These are phyloP conservation scores for Trebouxia sp. DNA, from an alignment of 139 green algal species.

Conservation along the genomic window DNA sequence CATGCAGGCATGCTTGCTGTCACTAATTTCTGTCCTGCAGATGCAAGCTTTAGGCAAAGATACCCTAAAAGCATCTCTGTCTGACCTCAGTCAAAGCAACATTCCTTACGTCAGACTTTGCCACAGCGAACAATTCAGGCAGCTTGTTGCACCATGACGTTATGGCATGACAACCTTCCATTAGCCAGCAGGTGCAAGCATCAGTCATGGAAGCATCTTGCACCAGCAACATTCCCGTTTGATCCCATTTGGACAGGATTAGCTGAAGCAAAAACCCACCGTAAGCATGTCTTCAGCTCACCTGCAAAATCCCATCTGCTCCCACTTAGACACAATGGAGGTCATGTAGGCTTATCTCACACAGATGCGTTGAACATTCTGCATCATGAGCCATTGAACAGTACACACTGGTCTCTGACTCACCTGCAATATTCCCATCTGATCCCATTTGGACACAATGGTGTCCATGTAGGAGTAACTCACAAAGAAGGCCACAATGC, in stretches of 20 bases:
- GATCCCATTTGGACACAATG: conserved; percentile 92
- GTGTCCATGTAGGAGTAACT: conserved; percentile 98
- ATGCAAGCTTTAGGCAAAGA: too few species aligned
- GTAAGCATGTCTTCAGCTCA: not conserved
- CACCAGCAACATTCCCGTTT: conserved; percentile 88
- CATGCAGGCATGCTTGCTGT: too few species aligned
- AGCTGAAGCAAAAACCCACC: not conserved
- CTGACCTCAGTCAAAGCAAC: too few species aligned
- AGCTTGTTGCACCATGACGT: not conserved
- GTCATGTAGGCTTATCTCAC: conserved; percentile 90
- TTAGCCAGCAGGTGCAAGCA: too few species aligned
- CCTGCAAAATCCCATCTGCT: not conserved
- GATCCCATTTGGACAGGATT: conserved; percentile 60
- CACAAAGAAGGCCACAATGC: conserved; percentile 97
- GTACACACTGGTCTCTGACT: too few species aligned
- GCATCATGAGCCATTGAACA: not conserved
- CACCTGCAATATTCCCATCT: conserved; percentile 88
- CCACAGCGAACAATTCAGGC: too few species aligned
- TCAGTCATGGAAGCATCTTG: too few species aligned
- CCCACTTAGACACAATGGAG: conserved; percentile 83
- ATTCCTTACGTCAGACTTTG: too few species aligned
- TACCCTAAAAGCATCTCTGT: too few species aligned
- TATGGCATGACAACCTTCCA: not conserved
- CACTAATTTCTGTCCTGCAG: too few species aligned
- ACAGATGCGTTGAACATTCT: not conserved